A percentile compares a stretch with the other conserved stretches of the same genome.
phyloP scores from a whole-genome alignment of 495 filamentous ascomycete genomes.

The Stereocaulon alpinum region DNA sequence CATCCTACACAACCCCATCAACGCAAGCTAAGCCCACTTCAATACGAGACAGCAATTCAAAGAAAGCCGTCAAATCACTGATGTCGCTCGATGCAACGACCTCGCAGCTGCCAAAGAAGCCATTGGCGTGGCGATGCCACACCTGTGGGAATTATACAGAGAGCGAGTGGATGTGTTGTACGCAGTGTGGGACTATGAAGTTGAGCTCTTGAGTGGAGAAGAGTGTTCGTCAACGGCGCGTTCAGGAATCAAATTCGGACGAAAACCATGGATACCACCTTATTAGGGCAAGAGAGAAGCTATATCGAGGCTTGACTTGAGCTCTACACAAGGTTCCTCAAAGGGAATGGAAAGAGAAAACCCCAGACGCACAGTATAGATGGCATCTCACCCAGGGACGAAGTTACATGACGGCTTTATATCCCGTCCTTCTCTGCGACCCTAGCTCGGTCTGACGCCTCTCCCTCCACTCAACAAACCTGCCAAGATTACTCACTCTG shows the following conservation, averaged over 20 bases:
- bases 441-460: constrained; percentile 11
- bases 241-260: background rate
- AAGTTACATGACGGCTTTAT: background rate
- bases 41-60: constrained; percentile 18
- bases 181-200: constrained; percentile 59
- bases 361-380: too few species aligned
- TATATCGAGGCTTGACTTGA: too few species aligned
- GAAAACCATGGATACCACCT: background rate
- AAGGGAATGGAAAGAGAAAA: too few species aligned
- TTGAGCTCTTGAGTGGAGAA: constrained; percentile 35
- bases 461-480: constrained; percentile 7
- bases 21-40: constrained; percentile 3
- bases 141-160: constrained; percentile 58
- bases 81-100: constrained; percentile 30
- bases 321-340: too few species aligned
- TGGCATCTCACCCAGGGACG: too few species aligned
- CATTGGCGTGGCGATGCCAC: constrained; percentile 59
- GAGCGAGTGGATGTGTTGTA: constrained; percentile 70
- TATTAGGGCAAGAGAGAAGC: background rate
- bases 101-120: constrained; percentile 31
- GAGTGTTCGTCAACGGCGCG: background rate
- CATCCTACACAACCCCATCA: constrained; percentile 5
- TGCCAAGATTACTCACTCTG: constrained; percentile 8
- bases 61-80: constrained; percentile 31
- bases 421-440: constrained; percentile 3